A percentile compares a stretch with the other conserved stretches of the same genome.
These are phyloP conservation scores for Clarireedia monteithiana DNA, from an alignment of 2,329 filamentous ascomycete genomes.

Conservation along the genomic window DNA sequence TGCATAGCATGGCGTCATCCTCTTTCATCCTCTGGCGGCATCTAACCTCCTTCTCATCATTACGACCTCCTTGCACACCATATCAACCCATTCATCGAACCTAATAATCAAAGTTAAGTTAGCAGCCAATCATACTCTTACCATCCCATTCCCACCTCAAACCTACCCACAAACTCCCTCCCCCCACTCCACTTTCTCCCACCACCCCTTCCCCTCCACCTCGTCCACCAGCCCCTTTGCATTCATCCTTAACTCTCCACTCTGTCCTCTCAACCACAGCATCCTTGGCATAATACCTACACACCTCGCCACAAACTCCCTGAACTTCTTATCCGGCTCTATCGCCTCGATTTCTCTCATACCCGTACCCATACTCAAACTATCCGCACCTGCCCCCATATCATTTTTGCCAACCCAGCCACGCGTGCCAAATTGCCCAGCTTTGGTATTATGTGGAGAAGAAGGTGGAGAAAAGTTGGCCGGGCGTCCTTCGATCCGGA, in stretches of 20 bases:
- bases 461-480: background rate
- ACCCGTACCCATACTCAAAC: no score
- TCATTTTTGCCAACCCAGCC: background rate
- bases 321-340: no score
- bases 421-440: no score
- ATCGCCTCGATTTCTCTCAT: no score
- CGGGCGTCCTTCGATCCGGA: slow-evolving; percentile 2
- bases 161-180: background rate
- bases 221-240: background rate
- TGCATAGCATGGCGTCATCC: no score
- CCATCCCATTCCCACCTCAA: background rate
- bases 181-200: background rate
- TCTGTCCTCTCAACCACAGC: no score
- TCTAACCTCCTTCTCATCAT: slow-evolving; percentile 2
- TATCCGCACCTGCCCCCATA: background rate
- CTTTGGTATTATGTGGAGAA: no score
- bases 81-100: slow-evolving; percentile 2
- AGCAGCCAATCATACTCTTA: background rate
- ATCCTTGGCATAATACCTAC: no score
- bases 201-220: background rate
- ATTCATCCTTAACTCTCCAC: no score
- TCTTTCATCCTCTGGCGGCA: background rate
- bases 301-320: no score
- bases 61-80: slow-evolving; percentile 4
- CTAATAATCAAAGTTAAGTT: background rate